Base-by-base conservation (phyloP, 257 asterid species). In the Penstemon eatonii region DNA sequence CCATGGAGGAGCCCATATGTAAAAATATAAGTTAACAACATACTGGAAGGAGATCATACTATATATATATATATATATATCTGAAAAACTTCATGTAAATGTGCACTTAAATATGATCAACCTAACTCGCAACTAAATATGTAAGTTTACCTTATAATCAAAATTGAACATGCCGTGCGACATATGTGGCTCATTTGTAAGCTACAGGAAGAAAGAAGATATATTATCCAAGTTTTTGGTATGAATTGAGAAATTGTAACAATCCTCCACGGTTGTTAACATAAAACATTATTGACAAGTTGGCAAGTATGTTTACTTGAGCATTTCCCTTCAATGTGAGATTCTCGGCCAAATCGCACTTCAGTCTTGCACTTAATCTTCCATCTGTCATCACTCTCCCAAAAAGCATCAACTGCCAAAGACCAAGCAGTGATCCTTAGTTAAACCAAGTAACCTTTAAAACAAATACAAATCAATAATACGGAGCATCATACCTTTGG, bases 331-430 rank as follows among this genome's bases (percentile, higher is more conserved):
- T 94, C 75, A 91, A 79, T 60, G 89, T 51, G 72, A 94, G 96
- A 73, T 91, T 89, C 65, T 94, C 99, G 13, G 95, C 64, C 70
- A 94, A 79, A 80, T 94, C 99, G 66, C 93, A 85, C 90, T 91
- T 94, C 77, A 91, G 45, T 77, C 99, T 87, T 39, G 99, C 99
- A 82, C 70, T 89, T 69, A 94, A 76, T 77, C 98, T 91, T 67
- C 99, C 99, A 69, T 94, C 99, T 8, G 95, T 94, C 85, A 82
- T 38, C 15, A 94, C 75, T 73, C 99, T 83, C 73, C 99, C 99
- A 44, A 94, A 66, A 72, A 94, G 98, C 96, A 94, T 86, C 71
- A 89, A 69, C 99, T 94, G 96, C 66, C 67, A 72, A 74, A 66
- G 73, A 67, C 60, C 69, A 78, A 76, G 55, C 9, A 58, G 65